These are phyloP conservation scores for Penicillium chermesinum DNA, from an alignment of 495 filamentous ascomycete species.

Conservation along the genomic window DNA sequence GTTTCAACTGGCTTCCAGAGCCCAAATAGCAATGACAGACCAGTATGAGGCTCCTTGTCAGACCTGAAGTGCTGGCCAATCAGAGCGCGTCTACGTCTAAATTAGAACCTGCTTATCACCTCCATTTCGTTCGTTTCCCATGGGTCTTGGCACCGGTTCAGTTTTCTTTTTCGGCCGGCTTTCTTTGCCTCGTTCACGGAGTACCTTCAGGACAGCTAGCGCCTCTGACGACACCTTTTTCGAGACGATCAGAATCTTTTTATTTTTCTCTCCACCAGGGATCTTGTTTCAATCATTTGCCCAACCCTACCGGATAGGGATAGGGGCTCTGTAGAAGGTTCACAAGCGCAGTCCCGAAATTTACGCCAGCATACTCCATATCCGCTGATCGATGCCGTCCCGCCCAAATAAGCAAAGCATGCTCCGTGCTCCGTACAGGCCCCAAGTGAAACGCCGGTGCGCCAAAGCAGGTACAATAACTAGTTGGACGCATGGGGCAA, in stretches of 20 bases:
- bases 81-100: background rate
- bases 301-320: too few relatives aligned
- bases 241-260: background rate
- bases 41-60: background rate
- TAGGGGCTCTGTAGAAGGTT: too few relatives aligned
- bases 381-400: too few relatives aligned
- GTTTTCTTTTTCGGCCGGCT: background rate
- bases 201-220: background rate
- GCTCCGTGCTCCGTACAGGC: too few relatives aligned
- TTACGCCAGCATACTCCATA: too few relatives aligned
- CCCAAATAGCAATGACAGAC: too few relatives aligned
- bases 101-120: background rate
- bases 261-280: background rate
- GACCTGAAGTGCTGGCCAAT: background rate
- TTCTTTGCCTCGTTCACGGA: background rate
- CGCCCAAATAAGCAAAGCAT: too few relatives aligned
- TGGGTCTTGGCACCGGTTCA: background rate
- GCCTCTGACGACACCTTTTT: background rate
- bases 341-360: too few relatives aligned
- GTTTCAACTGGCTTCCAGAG: too few relatives aligned
- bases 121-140: background rate
- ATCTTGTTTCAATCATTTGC: too few relatives aligned
- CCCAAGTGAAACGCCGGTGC: slow-evolving; percentile 3
- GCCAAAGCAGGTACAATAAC: slow-evolving; percentile 7
- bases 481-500: slow-evolving; percentile 15